Evolutionary conservation across 2,329 filamentous ascomycete genomes (phyloP), one percentile per base, ranked within the genome.

Genomic region (Hypomyces perniciosus): DNA sequence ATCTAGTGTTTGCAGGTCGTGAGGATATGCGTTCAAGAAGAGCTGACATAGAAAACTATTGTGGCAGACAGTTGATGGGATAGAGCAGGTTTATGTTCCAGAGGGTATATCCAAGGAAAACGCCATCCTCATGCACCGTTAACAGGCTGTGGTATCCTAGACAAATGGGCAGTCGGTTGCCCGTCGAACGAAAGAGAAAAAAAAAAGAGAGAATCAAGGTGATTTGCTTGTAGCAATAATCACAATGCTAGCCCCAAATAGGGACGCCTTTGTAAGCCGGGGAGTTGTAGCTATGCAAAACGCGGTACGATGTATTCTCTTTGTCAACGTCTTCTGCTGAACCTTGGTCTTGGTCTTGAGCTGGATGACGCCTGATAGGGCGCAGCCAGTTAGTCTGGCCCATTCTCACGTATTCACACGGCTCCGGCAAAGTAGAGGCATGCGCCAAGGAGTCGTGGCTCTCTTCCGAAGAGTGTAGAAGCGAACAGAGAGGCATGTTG

Each of bases 281-380:
- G 4, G 78, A 79, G 59, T 80, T 79, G 57, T 81, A 80, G 63
- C 77, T 81, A 63, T 81, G 79, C 7, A 81, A 65, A 8, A 81
- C 68, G 1, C 78, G 74, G 53, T 76, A 81, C 7, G 74, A 76
- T 10, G 49, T 48, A 10, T 41, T 43, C 6, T 49, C 28, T 8
- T 35, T n/a, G 31, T 51, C 55, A 34, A 49, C 10, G 30, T 61
- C 27, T 12, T 54, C 60, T 43, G 61, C 51, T 13, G 62, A 62
- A 34, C 65, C 68, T 38, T 64, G 58, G 54, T 71, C 75, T 37
- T 70, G 66, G 46, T 60, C 48, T 48, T 74, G 72, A n/a, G 59
- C 57, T n/a, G 56, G 52, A 4, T 67, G 68, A 38, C 68, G 62
- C 1, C 63, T 61, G 9, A 68, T 60, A 1, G 66, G 64, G 34